A percentile compares a stretch with the other conserved stretches of the same genome.
phyloP scores from a whole-genome alignment of 2,329 filamentous ascomycete genomes.

The Byssothecium circinans region DNA sequence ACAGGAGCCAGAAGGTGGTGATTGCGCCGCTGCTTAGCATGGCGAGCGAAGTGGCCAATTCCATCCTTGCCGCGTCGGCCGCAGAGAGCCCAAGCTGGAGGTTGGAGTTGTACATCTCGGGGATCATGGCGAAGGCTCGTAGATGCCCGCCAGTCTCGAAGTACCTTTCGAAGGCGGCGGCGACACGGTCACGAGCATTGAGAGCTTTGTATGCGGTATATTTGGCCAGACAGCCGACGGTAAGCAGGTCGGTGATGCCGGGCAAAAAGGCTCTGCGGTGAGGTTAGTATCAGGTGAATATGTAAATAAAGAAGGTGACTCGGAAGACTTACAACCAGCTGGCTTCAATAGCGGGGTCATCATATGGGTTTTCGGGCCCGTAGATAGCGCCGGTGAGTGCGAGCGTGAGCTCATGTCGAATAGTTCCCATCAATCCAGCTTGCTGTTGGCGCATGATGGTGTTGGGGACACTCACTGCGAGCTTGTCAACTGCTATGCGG shows the following conservation, averaged over 20 bases:
- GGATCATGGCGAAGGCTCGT: constrained; percentile 43
- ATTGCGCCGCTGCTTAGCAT: constrained; percentile 47
- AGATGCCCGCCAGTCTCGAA: constrained; percentile 44
- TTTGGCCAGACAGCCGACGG: constrained; percentile 19
- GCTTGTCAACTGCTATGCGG: constrained; percentile 34
- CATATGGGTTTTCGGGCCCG: constrained; percentile 47
- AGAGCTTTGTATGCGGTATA: constrained; percentile 39
- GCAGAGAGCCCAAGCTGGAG: constrained; percentile 34
- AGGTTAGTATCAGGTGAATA: constrained; percentile 11
- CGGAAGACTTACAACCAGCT: constrained; percentile 40
- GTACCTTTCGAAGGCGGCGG: constrained; percentile 44
- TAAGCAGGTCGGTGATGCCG: constrained; percentile 27
- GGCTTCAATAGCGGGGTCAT: constrained; percentile 38
- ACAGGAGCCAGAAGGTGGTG: constrained; percentile 47
- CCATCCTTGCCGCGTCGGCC: constrained; percentile 46
- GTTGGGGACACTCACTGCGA: constrained; percentile 27
- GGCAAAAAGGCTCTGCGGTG: constrained; percentile 24
- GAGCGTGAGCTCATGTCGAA: constrained; percentile 37
- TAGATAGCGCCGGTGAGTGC: constrained; percentile 48
- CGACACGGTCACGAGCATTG: constrained; percentile 38
- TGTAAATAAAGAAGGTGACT: neutral
- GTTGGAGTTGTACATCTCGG: constrained; percentile 42
- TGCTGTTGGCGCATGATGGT: constrained; percentile 5
- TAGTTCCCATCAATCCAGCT: constrained; percentile 19
- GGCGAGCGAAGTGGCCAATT: constrained; percentile 47